Evolutionary conservation across 2,329 filamentous ascomycete genomes (phyloP).

Genomic region (Colletotrichum trifolii): DNA sequence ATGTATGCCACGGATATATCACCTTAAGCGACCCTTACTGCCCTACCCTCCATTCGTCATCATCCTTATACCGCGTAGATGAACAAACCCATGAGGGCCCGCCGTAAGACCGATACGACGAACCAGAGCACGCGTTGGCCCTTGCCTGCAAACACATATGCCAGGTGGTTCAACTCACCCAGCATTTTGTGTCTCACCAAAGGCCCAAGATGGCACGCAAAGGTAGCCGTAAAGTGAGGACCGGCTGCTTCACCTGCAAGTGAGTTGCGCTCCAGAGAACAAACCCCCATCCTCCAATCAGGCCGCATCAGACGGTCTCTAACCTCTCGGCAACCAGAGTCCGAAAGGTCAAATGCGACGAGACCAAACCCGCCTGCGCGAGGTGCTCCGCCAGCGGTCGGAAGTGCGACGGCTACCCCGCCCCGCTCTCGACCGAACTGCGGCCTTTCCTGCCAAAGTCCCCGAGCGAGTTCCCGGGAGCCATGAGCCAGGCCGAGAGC

Average conservation of each 20-base stretch:
- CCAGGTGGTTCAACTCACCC: no score
- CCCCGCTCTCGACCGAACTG: constrained; percentile 41
- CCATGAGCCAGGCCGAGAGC: constrained; percentile 2
- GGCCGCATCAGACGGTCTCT: no score
- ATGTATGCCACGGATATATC: no score
- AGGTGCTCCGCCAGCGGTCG: constrained; percentile 66
- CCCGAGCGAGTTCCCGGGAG: neutral
- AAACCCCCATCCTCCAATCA: no score
- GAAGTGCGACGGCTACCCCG: constrained; percentile 64
- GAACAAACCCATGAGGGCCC: no score
- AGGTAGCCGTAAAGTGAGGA: constrained; percentile 57
- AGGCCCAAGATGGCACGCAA: constrained; percentile 42
- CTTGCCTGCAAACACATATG: no score
- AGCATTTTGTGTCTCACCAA: no score
- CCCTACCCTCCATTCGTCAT: no score
- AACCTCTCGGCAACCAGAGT: constrained; percentile 48
- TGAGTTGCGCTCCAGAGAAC: constrained; percentile 44
- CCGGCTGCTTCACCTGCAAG: constrained; percentile 67
- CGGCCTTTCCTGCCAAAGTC: constrained; percentile 2
- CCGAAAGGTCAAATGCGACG: constrained; percentile 68
- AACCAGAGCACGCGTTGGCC: no score
- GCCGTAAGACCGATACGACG: no score
- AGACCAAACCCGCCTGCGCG: constrained; percentile 62
- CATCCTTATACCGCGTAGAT: no score
- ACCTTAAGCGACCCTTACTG: no score